Conservation (phyloP, 768 basidiomycete genomes). For the Macrolepiota dolichaula region DNA sequence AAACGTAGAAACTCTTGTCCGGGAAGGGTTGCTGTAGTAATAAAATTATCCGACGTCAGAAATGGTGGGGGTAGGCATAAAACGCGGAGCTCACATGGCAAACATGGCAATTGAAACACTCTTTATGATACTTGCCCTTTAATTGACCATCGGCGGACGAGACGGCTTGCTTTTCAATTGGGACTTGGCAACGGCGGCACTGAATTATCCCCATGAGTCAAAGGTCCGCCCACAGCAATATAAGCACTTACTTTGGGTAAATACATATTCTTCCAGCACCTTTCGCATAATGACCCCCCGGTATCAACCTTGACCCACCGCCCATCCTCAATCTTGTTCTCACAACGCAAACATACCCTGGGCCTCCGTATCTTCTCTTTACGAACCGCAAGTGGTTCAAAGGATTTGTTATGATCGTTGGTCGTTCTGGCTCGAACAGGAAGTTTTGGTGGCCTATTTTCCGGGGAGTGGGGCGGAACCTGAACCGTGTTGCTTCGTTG, state of each 20-base stretch:
- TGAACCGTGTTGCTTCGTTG: constrained; percentile 54
- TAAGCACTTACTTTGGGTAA: constrained; percentile 70
- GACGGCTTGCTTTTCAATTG: constrained; percentile 90
- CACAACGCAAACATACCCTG: constrained; percentile 66
- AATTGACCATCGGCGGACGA: constrained; percentile 91
- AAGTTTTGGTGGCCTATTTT: constrained; percentile 46
- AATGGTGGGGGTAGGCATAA: background rate
- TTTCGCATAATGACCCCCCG: constrained; percentile 79
- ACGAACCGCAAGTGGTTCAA: constrained; percentile 17
- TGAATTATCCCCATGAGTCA: constrained; percentile 22
- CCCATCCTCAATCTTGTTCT: constrained; percentile 68
- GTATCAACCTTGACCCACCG: constrained; percentile 79
- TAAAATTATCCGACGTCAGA: background rate
- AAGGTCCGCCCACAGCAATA: background rate
- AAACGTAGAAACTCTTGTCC: constrained; percentile 89
- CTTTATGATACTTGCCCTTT: constrained; percentile 92
- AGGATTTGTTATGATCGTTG: constrained; percentile 21
- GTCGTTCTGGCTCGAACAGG: constrained; percentile 54
- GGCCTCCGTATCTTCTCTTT: constrained; percentile 24
- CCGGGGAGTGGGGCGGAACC: constrained; percentile 35
- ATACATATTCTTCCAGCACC: constrained; percentile 96
- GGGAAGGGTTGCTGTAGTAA: constrained; percentile 76
- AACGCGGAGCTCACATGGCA: constrained; percentile 60
- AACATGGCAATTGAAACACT: constrained; percentile 84
- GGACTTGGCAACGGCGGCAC: constrained; percentile 84